A percentile compares a stretch with the other conserved stretches of the same genome.
Conservation (phyloP, 176 grass and related monocot species). For the Triticum monococcum region DNA sequence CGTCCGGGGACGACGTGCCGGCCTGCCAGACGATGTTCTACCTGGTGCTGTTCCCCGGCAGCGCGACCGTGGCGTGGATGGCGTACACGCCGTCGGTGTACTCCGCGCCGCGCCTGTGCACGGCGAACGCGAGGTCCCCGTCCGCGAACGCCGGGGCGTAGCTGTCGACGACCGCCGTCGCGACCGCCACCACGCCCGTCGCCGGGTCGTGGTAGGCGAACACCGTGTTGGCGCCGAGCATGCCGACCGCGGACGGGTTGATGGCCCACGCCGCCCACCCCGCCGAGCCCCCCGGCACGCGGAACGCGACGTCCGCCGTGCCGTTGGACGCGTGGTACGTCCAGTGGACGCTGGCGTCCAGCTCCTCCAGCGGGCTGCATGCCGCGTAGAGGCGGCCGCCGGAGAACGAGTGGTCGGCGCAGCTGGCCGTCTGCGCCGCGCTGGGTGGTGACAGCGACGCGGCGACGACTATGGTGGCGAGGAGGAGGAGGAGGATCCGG, state of each 20-base stretch:
- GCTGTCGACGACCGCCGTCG: background rate
- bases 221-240: conserved; percentile 41
- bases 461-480: background rate
- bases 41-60: conserved; percentile 41
- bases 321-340: conserved; percentile 48
- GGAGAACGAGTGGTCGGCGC: background rate
- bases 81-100: conserved; percentile 34
- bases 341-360: conserved; percentile 52
- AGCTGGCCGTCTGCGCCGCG: background rate
- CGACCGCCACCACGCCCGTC: background rate
- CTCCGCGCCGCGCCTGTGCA: conserved; percentile 10
- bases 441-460: background rate
- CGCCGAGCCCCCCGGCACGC: background rate
- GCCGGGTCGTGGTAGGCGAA: conserved; percentile 11
- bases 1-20: background rate
- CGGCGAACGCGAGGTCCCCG: background rate
- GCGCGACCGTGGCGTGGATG: conserved; percentile 39
- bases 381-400: conserved; percentile 21
- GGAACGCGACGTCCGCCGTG: conserved; percentile 50
- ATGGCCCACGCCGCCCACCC: conserved; percentile 47
- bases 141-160: conserved; percentile 15
- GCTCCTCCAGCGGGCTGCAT: conserved; percentile 34
- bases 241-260: conserved; percentile 35
- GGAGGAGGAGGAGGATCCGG: background rate
- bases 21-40: conserved; percentile 54